phyloP scores from a whole-genome alignment of 768 basidiomycete species.

The Hebeloma cylindrosporum region DNA sequence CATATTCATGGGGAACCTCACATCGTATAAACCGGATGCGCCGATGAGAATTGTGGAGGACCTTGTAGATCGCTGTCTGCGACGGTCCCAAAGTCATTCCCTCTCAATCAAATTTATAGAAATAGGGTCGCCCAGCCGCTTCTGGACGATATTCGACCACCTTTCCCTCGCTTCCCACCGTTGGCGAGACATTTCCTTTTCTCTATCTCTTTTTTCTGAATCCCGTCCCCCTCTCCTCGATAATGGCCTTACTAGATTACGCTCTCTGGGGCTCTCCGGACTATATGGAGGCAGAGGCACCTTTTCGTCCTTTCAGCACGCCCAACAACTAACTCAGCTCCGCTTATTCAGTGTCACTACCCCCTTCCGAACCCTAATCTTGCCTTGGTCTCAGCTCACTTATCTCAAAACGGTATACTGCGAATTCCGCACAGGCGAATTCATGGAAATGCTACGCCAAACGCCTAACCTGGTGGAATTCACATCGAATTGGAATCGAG shows the following conservation, averaged over 20 bases:
- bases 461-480: conserved; percentile 11
- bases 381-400: conserved; percentile 10
- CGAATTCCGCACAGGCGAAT: conserved; percentile 14
- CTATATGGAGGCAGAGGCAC: conserved; percentile 1
- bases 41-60: conserved; percentile 4
- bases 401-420: conserved; percentile 8
- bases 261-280: conserved; percentile 6
- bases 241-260: conserved; percentile 2
- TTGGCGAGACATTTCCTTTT: conserved; percentile 14
- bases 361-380: conserved; percentile 4
- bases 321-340: conserved; percentile 1
- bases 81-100: conserved; percentile 5
- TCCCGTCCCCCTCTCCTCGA: too few species aligned
- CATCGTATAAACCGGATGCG: conserved; percentile 2
- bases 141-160: conserved; percentile 7
- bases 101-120: conserved; percentile 13
- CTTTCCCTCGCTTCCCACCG: conserved; percentile 11
- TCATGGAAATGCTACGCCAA: conserved; percentile 9
- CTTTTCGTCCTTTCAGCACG: conserved; percentile 6
- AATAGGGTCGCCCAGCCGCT: conserved; percentile 5
- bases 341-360: conserved; percentile 3
- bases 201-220: conserved; percentile 11
- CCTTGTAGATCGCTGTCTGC: conserved; percentile 3
- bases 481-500: conserved; percentile 11
- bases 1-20: conserved; percentile 9